Percentiles rank a stretch among this genome's conserved stretches.
Evolutionary conservation across 371 early-diverging fungal genomes (phyloP).

Genomic region (Massospora cicadina): DNA sequence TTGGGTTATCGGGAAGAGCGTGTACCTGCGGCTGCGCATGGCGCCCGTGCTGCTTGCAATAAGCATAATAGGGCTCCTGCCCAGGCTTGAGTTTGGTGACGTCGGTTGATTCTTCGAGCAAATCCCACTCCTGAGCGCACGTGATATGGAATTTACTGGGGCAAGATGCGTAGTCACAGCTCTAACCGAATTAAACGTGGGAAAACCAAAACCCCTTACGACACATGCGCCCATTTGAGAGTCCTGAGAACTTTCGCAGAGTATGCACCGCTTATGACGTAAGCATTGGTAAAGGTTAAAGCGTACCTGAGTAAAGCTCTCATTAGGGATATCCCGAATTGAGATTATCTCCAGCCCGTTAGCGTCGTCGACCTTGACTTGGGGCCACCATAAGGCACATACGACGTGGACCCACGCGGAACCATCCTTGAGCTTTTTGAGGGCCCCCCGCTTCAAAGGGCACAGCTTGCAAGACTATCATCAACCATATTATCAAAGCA

Average conservation of each 20-base stretch:
- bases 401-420: conserved; percentile 11
- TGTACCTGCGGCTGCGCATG: neutral
- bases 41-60: conserved; percentile 9
- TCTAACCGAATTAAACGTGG: neutral
- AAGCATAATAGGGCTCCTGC: conserved; percentile 10
- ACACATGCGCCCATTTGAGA: conserved; percentile 8
- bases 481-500: neutral
- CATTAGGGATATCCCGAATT: conserved; percentile 3
- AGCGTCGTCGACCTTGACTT: conserved; percentile 9
- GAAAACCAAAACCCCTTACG: conserved; percentile 7
- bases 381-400: conserved; percentile 13
- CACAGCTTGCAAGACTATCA: conserved; percentile 9
- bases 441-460: conserved; percentile 10
- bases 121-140: conserved; percentile 12
- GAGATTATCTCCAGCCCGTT: conserved; percentile 3
- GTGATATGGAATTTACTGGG: conserved; percentile 9
- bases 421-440: conserved; percentile 7
- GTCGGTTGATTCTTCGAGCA: conserved; percentile 10
- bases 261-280: neutral
- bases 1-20: neutral
- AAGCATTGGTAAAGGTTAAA: neutral
- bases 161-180: conserved; percentile 8
- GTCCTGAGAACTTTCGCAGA: conserved; percentile 9
- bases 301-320: neutral
- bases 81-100: conserved; percentile 2